These are phyloP conservation scores for Pseudogymnoascus pannorum DNA, from an alignment of 2,329 filamentous ascomycete genomes.

Conservation along the genomic window DNA sequence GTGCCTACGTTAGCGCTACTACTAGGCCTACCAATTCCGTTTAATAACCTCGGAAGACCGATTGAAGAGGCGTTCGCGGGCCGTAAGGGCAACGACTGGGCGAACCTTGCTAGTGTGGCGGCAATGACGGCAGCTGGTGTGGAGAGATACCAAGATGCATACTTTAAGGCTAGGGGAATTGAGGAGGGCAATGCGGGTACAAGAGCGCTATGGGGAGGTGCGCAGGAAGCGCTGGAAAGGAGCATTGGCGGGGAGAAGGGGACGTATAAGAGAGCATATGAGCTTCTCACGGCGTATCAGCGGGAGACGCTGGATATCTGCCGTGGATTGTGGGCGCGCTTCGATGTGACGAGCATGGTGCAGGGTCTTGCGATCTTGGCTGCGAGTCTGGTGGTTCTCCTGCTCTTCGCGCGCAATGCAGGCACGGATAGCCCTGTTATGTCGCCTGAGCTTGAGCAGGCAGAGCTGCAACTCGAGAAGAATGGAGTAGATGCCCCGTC, in stretches of 20 bases:
- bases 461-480: constrained; percentile 51
- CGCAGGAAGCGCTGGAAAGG: constrained; percentile 29
- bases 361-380: constrained; percentile 67
- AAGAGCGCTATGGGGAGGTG: constrained; percentile 50
- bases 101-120: constrained; percentile 69
- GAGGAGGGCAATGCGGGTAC: constrained; percentile 52
- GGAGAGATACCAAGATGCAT: constrained; percentile 79
- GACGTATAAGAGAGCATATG: constrained; percentile 38
- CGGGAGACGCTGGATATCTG: constrained; percentile 70
- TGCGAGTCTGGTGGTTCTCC: constrained; percentile 58
- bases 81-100: constrained; percentile 59
- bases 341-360: constrained; percentile 80
- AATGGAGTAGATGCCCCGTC: constrained; percentile 26
- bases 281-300: constrained; percentile 67
- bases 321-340: constrained; percentile 82
- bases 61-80: constrained; percentile 92
- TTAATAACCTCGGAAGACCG: constrained; percentile 87
- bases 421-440: constrained; percentile 48
- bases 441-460: constrained; percentile 53
- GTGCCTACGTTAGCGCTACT: constrained; percentile 87
- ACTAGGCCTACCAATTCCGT: constrained; percentile 86
- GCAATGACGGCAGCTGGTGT: constrained; percentile 78
- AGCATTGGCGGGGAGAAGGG: constrained; percentile 32
- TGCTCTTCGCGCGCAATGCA: constrained; percentile 61
- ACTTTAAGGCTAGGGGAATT: constrained; percentile 65